Evolutionary conservation across 2,329 filamentous ascomycete species (phyloP).

Genomic region (Cryphonectria carpinicola): DNA sequence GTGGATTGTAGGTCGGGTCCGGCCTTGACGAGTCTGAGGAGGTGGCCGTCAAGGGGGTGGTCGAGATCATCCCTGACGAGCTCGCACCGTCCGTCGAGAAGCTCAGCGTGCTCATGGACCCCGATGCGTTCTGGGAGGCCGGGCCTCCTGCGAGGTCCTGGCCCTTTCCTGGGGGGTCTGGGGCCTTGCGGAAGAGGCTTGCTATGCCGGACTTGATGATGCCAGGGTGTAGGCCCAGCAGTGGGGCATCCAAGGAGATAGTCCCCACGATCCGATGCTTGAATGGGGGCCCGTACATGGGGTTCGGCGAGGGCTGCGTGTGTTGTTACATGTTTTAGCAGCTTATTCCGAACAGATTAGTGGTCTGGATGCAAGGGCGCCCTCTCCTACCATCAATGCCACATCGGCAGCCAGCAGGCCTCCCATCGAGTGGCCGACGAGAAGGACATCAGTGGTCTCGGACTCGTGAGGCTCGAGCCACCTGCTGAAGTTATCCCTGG

Average conservation of each 20-base stretch:
- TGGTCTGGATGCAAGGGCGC: slow-evolving; percentile 4
- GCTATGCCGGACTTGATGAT: slow-evolving; percentile 81
- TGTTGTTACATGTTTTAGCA: slow-evolving; percentile 2
- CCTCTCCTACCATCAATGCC: slow-evolving; percentile 60
- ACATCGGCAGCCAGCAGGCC: slow-evolving; percentile 83
- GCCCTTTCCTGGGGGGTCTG: slow-evolving; percentile 36
- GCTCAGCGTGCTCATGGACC: slow-evolving; percentile 32
- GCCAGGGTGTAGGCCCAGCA: slow-evolving; percentile 86
- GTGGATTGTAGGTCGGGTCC: slow-evolving; percentile 74
- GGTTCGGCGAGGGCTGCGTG: slow-evolving; percentile 40
- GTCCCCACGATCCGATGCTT: slow-evolving; percentile 80
- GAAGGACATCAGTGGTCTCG: slow-evolving; percentile 73
- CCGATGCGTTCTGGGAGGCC: slow-evolving; percentile 28
- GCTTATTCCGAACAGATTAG: neutral
- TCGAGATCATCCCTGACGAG: slow-evolving; percentile 31
- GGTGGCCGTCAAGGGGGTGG: slow-evolving; percentile 21
- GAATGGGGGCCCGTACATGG: slow-evolving; percentile 48
- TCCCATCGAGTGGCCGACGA: slow-evolving; percentile 90
- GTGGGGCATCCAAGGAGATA: slow-evolving; percentile 83
- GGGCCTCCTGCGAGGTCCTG: slow-evolving; percentile 30
- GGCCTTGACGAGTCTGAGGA: slow-evolving; percentile 32
- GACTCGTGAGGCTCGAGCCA: slow-evolving; percentile 83
- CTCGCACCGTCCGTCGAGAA: slow-evolving; percentile 16
- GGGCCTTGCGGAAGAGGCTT: slow-evolving; percentile 68
- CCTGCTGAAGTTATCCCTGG: slow-evolving; percentile 78